phyloP scores from a whole-genome alignment of 2,329 filamentous ascomycete genomes.

The Penicillium verrucosum region DNA sequence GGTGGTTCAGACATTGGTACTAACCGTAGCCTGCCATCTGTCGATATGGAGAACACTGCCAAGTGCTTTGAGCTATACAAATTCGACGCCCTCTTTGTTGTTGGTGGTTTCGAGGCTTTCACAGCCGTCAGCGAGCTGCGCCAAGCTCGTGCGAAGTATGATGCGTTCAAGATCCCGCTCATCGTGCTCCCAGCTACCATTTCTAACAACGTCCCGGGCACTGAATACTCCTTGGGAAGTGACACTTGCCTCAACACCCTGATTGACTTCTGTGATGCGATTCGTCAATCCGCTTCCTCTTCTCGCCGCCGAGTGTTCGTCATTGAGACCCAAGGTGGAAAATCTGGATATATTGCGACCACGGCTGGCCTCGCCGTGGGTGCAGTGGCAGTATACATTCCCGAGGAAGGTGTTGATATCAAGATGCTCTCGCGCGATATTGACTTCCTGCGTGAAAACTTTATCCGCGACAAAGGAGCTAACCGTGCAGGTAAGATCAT shows the following conservation, averaged over 20 bases:
- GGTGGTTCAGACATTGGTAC: conserved; percentile 97
- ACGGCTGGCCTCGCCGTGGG: conserved; percentile 88
- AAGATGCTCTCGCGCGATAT: conserved; percentile 92
- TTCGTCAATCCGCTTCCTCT: conserved; percentile 93
- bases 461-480: conserved; percentile 79
- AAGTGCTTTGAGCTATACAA: conserved; percentile 79
- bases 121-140: conserved; percentile 85
- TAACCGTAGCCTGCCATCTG: conserved; percentile 85
- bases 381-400: conserved; percentile 90
- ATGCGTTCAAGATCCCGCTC: conserved; percentile 89
- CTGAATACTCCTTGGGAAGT: conserved; percentile 93
- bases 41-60: conserved; percentile 80
- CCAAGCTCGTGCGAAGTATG: conserved; percentile 72
- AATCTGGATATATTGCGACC: conserved; percentile 89
- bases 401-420: conserved; percentile 90
- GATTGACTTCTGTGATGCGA: conserved; percentile 93
- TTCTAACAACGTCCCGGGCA: conserved; percentile 96
- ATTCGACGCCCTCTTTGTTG: conserved; percentile 86
- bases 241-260: conserved; percentile 96
- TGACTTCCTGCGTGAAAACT: conserved; percentile 79
- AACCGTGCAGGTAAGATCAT: conserved; percentile 89
- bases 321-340: conserved; percentile 94
- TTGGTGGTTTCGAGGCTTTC: conserved; percentile 96
- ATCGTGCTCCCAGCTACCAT: conserved; percentile 91
- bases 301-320: conserved; percentile 93